Evolutionary conservation across 2,329 filamentous ascomycete genomes (phyloP).

Genomic region (Zopfia rhizophila): DNA sequence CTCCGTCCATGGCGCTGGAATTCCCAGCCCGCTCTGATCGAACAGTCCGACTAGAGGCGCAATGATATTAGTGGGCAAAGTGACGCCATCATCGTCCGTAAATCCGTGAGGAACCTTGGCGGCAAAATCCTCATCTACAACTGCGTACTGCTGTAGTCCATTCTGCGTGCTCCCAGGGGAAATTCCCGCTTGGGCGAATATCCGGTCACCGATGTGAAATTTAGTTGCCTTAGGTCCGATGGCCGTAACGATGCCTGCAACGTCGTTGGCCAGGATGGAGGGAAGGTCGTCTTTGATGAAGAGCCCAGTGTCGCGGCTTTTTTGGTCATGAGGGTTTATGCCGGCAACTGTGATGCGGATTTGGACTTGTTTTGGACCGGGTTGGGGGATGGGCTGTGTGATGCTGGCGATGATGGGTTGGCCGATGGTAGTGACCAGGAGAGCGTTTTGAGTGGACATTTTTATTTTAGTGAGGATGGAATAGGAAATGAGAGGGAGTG

Average conservation of each 20-base stretch:
- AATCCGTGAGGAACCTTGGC: slow-evolving; percentile 48
- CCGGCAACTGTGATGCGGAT: slow-evolving; percentile 51
- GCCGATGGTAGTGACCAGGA: neutral
- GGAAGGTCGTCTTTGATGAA: slow-evolving; percentile 48
- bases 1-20: slow-evolving; percentile 40
- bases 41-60: slow-evolving; percentile 51
- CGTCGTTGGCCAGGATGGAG: slow-evolving; percentile 53
- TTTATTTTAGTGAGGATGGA: too few relatives aligned
- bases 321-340: slow-evolving; percentile 53
- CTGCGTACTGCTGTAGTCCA: slow-evolving; percentile 54
- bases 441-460: slow-evolving; percentile 3
- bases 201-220: slow-evolving; percentile 67
- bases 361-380: slow-evolving; percentile 41
- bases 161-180: slow-evolving; percentile 7
- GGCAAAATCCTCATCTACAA: slow-evolving; percentile 41
- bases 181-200: slow-evolving; percentile 57
- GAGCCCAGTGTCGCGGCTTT: slow-evolving; percentile 48
- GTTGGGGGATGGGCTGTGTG: slow-evolving; percentile 20
- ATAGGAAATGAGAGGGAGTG: too few relatives aligned
- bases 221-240: slow-evolving; percentile 63
- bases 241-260: slow-evolving; percentile 58
- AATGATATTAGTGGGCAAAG: slow-evolving; percentile 50
- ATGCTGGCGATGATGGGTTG: neutral
- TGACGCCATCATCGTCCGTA: slow-evolving; percentile 50
- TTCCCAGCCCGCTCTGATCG: slow-evolving; percentile 28